Evolutionary conservation across 441 rosid genomes (phyloP).

Genomic region (Eutrema salsugineum): DNA sequence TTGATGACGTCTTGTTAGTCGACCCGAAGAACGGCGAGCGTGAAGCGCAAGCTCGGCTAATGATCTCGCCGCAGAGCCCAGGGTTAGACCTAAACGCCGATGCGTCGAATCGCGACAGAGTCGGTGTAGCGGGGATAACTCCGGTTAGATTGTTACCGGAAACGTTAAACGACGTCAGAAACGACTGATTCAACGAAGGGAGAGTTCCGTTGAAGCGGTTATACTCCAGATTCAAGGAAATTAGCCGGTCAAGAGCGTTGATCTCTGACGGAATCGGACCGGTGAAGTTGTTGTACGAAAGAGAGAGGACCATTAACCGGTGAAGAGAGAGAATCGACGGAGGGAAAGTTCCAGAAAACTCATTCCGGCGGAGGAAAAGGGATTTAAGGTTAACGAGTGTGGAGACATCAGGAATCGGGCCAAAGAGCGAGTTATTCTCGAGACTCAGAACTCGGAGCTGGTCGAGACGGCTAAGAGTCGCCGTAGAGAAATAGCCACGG

Average conservation of each 20-base stretch:
- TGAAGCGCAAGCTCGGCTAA: conserved; percentile 53
- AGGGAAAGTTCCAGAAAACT: conserved; percentile 72
- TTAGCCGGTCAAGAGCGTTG: conserved; percentile 48
- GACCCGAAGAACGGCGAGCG: conserved; percentile 67
- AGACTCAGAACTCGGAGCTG: conserved; percentile 88
- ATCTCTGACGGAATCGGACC: conserved; percentile 62
- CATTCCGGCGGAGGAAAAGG: conserved; percentile 57
- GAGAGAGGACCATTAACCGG: conserved; percentile 55
- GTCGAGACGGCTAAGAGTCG: conserved; percentile 73
- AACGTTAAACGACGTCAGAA: conserved; percentile 50
- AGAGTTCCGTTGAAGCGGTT: conserved; percentile 65
- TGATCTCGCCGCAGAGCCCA: conserved; percentile 73
- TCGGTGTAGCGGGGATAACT: conserved; percentile 55
- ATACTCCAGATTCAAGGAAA: conserved; percentile 53
- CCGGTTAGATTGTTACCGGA: conserved; percentile 82
- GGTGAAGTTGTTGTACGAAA: conserved; percentile 46
- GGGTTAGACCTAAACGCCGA: conserved; percentile 63
- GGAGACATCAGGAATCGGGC: conserved; percentile 78
- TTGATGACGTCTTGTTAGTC: conserved; percentile 28
- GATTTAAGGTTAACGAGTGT: conserved; percentile 58
- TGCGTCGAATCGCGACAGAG: conserved; percentile 54
- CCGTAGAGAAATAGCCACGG: conserved; percentile 60
- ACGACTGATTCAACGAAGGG: conserved; percentile 73
- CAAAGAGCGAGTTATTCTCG: conserved; percentile 70
- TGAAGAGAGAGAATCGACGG: conserved; percentile 57